phyloP scores from a whole-genome alignment of 2,329 filamentous ascomycete genomes.

The Aureobasidium sp. region DNA sequence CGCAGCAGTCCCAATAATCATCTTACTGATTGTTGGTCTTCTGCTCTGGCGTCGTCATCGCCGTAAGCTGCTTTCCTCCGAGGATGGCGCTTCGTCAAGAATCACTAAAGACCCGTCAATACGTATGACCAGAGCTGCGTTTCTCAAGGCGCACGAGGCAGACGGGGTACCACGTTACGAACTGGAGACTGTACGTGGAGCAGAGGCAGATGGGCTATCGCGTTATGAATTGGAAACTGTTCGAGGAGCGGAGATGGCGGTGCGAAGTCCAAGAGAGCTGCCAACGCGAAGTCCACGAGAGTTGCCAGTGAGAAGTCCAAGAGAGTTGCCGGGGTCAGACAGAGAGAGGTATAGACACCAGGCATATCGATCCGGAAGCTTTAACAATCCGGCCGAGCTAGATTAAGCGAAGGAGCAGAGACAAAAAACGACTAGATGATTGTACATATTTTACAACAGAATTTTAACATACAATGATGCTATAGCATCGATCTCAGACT shows the following conservation, averaged over 20 bases:
- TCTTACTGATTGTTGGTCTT: background rate
- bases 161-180: background rate
- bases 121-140: background rate
- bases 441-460: background rate
- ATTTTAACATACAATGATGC: background rate
- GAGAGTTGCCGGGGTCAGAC: background rate
- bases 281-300: background rate
- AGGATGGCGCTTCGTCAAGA: background rate
- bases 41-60: background rate
- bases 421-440: background rate
- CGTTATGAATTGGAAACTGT: background rate
- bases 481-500: slow-evolving; percentile 26
- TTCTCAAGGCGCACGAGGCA: background rate
- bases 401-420: background rate
- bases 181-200: background rate
- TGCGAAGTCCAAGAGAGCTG: too few relatives aligned
- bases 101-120: background rate
- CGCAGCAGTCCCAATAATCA: background rate
- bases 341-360: background rate
- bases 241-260: background rate
- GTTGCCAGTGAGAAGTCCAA: background rate
- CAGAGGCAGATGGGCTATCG: background rate
- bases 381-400: background rate
- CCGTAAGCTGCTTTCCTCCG: background rate
- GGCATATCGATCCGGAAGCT: background rate